Evolutionary conservation across 2,329 filamentous ascomycete genomes (phyloP).

Genomic region (Diaporthe citri): DNA sequence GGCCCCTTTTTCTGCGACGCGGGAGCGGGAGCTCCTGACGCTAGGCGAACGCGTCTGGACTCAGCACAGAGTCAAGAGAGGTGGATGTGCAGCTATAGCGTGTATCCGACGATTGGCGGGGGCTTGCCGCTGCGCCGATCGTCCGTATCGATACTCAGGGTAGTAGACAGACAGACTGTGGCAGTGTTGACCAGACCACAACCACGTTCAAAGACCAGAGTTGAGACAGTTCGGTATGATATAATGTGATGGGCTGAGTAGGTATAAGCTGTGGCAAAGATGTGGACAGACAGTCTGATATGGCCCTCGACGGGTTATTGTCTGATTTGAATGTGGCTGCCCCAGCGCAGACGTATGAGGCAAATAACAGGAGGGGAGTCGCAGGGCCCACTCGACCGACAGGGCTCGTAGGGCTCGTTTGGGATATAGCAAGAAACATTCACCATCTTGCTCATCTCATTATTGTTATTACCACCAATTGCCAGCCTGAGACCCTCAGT

Average conservation of each 20-base stretch:
- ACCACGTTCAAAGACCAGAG: background rate
- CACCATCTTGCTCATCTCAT: constrained; percentile 18
- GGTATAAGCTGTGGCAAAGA: background rate
- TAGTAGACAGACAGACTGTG: background rate
- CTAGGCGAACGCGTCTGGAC: constrained; percentile 27
- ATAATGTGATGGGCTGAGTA: background rate
- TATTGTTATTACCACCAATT: background rate
- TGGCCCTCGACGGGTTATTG: constrained; percentile 18
- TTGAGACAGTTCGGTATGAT: background rate
- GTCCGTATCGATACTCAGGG: background rate
- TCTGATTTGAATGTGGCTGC: constrained; percentile 26
- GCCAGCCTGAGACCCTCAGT: background rate
- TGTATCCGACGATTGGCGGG: constrained; percentile 1
- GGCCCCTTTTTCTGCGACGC: constrained; percentile 31
- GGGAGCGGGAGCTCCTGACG: constrained; percentile 36
- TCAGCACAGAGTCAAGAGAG: constrained; percentile 30
- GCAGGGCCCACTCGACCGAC: constrained; percentile 20
- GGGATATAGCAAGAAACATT: constrained; percentile 33
- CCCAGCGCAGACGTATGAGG: constrained; percentile 10
- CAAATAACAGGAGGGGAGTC: constrained; percentile 39
- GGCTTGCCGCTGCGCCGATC: constrained; percentile 30
- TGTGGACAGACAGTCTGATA: constrained; percentile 9
- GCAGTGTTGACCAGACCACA: background rate
- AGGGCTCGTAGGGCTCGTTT: constrained; percentile 39
- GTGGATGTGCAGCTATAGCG: constrained; percentile 33